phyloP scores from a whole-genome alignment of 2,329 filamentous ascomycete genomes.

The Xenosphaeropsis pyriputrescens region DNA sequence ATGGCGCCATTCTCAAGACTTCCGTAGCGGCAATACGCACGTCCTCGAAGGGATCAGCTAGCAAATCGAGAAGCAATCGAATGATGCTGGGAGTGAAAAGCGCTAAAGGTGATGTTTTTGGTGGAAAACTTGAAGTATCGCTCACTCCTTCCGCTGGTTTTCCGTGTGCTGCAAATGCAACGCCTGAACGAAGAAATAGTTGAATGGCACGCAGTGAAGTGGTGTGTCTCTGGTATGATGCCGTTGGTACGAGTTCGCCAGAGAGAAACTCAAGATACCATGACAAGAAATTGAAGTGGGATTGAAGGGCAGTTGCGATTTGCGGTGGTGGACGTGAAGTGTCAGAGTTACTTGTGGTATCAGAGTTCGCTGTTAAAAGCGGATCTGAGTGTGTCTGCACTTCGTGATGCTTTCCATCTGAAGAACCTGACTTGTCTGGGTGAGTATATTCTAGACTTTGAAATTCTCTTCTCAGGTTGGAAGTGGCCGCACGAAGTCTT shows the following conservation, averaged over 20 bases:
- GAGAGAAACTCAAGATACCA: conserved; percentile 65
- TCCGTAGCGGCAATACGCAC: conserved; percentile 47
- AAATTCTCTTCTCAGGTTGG: conserved; percentile 30
- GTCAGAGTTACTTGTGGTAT: neutral
- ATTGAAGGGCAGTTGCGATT: conserved; percentile 10
- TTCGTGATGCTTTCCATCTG: conserved; percentile 1
- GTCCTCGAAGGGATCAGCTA: conserved; percentile 88
- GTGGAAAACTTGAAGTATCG: too few relatives aligned
- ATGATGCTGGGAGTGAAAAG: conserved; percentile 32
- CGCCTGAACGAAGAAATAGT: conserved; percentile 37
- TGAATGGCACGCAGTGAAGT: conserved; percentile 59
- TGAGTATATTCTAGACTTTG: conserved; percentile 5
- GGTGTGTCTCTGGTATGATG: conserved; percentile 83
- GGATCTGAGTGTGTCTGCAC: neutral
- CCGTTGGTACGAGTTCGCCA: conserved; percentile 60
- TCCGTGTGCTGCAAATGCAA: conserved; percentile 4
- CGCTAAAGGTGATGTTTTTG: too few relatives aligned
- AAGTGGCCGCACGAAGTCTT: conserved; percentile 54
- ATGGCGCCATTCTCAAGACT: conserved; percentile 34
- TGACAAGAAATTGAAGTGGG: conserved; percentile 49
- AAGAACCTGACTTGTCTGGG: conserved; percentile 1
- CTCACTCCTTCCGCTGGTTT: too few relatives aligned
- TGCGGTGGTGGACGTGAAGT: neutral
- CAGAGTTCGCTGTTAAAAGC: neutral
- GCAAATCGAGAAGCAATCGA: conserved; percentile 58